Evolutionary conservation across 225 moss, liverwort and hornwort genomes (phyloP), one percentile per base, ranked within the genome.

Genomic region (Bryoerythrophyllum caledonicum): DNA sequence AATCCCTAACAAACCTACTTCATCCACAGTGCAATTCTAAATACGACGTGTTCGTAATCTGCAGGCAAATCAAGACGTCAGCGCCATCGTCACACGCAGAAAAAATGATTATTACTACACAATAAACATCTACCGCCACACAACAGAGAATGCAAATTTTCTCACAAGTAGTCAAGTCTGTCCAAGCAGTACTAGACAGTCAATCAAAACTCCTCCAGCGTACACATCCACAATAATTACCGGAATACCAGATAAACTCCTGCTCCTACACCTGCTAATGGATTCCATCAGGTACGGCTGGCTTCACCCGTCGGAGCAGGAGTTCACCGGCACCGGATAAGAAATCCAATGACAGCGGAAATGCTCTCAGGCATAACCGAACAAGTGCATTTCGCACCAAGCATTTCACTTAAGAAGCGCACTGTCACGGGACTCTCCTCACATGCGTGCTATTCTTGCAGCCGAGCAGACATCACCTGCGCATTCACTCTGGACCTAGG

Each of bases 361-460:
- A 61, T 41, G 67, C 43, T 23, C 32, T 40, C 40, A 51, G 4
- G 26, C 9, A n/a, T 23, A 48, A 48, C 53, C 27, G 27, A 65
- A 26, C 6, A 20, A 9, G 63, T 35, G 11, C 24, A 37, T 52
- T 48, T 52, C 65, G 70, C n/a, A 23, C 71, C 11, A 26, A 78
- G 55, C 21, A 32, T 32, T 32, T 32, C 44, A 46, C 34, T n/a
- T 44, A n/a, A 9, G 58, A 58, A 44, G 69, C 63, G 27, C 55
- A 24, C 32, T 68, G 26, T 24, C 23, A 25, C 0, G 40, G 63
- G 21, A 59, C 79, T 81, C 54, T 82, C 74, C 43, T 74, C 77
- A 27, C 80, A 74, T 37, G 60, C 62, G 43, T 55, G 51, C 46
- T 79, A 25, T 55, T 78, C 81, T 28, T 53, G 67, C 70, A 76